phyloP scores from a whole-genome alignment of 176 grass and related monocot genomes.

The Cocos nucifera region DNA sequence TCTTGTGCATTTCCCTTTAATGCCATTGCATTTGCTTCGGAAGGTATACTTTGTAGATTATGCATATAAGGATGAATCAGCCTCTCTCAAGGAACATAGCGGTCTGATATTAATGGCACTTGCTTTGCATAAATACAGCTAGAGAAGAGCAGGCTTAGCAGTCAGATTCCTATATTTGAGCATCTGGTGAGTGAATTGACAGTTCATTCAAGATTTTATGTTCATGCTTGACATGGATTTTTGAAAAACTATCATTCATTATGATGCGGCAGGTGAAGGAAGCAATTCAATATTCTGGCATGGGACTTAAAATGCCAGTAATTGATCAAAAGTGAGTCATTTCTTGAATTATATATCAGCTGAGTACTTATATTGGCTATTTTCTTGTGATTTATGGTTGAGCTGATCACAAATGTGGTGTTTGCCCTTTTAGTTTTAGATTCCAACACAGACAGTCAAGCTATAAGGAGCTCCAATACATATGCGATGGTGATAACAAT shows the following conservation, averaged over 20 bases:
- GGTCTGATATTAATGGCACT: neutral
- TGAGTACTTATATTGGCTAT: too few species aligned
- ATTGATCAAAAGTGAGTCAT: conserved; percentile 42
- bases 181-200: conserved; percentile 37
- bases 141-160: conserved; percentile 61
- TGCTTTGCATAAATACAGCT: conserved; percentile 46
- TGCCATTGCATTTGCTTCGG: conserved; percentile 41
- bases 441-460: conserved; percentile 80
- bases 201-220: neutral
- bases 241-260: neutral
- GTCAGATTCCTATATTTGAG: conserved; percentile 41
- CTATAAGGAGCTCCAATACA: conserved; percentile 93
- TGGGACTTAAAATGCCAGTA: conserved; percentile 21
- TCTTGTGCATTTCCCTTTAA: conserved; percentile 81
- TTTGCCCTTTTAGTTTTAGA: conserved; percentile 38
- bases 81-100: neutral
- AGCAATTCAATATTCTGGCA: conserved; percentile 50
- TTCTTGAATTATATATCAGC: too few species aligned
- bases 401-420: too few species aligned
- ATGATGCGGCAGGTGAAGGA: conserved; percentile 44
- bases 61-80: neutral
- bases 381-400: too few species aligned
- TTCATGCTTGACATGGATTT: neutral
- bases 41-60: conserved; percentile 33
- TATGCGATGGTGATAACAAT: conserved; percentile 86